A percentile compares a stretch with the other conserved stretches of the same genome.
Conservation (phyloP, 805 yeast species). For the Vanderwaltozyma polyspora region DNA sequence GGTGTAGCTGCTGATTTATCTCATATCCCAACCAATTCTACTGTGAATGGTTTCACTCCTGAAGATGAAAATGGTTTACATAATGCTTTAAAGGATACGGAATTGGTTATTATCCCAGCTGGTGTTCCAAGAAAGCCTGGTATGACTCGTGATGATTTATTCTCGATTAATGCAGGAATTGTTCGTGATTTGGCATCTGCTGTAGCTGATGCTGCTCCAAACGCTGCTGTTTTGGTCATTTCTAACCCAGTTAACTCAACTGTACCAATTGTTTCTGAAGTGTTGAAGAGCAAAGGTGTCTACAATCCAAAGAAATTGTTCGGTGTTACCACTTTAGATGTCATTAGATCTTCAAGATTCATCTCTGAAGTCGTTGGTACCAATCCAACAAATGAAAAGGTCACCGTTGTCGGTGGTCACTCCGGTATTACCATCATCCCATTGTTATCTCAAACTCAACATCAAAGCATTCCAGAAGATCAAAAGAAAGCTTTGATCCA, state of each 20-base stretch:
- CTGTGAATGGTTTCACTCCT: constrained; percentile 79
- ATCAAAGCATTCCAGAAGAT: constrained; percentile 47
- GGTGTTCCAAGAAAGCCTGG: constrained; percentile 99
- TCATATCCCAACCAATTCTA: constrained; percentile 86
- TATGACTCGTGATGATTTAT: constrained; percentile 95
- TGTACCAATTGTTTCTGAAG: constrained; percentile 93
- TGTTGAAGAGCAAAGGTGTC: constrained; percentile 70
- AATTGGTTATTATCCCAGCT: constrained; percentile 86
- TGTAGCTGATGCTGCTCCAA: constrained; percentile 70
- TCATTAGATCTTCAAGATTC: constrained; percentile 81
- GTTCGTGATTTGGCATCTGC: constrained; percentile 87
- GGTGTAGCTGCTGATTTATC: constrained; percentile 97
- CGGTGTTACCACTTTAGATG: constrained; percentile 94
- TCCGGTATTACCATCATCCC: constrained; percentile 96
- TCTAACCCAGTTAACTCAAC: constrained; percentile 97
- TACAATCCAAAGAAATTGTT: constrained; percentile 87
- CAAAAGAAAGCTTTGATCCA: constrained; percentile 56
- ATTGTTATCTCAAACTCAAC: constrained; percentile 73
- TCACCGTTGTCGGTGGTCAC: constrained; percentile 94
- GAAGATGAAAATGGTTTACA: constrained; percentile 63
- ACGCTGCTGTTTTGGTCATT: constrained; percentile 72
- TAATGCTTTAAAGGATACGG: constrained; percentile 59
- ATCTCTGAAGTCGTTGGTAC: constrained; percentile 42
- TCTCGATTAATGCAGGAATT: constrained; percentile 92
- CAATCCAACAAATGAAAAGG: constrained; percentile 64